Conservation (phyloP, 768 basidiomycete genomes). For the Leccinum subgranulosum region DNA sequence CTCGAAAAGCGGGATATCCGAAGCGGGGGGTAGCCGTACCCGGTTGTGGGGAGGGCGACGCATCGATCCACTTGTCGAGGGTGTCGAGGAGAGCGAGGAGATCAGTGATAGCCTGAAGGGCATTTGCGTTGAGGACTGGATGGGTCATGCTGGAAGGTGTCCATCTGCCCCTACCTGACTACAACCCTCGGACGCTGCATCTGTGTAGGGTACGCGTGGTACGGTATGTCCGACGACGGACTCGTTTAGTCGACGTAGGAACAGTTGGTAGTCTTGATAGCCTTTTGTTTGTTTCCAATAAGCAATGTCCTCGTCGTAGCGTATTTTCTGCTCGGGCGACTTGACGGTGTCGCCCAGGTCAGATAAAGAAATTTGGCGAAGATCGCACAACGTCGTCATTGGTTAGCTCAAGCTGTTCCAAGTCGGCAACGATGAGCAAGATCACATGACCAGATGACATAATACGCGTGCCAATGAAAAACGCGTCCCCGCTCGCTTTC, state of each 20-base stretch:
- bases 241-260: constrained; percentile 73
- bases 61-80: constrained; percentile 73
- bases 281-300: constrained; percentile 70
- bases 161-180: constrained; percentile 19
- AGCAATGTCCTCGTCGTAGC: constrained; percentile 67
- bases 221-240: constrained; percentile 67
- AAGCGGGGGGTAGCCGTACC: constrained; percentile 62
- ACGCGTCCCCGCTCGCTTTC: background rate
- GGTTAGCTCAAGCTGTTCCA: background rate
- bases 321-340: constrained; percentile 55
- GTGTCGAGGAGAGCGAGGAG: constrained; percentile 58
- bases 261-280: constrained; percentile 71
- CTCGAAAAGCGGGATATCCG: constrained; percentile 88
- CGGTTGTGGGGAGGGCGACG: constrained; percentile 69
- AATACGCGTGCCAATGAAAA: constrained; percentile 18
- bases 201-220: constrained; percentile 15
- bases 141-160: background rate
- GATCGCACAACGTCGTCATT: constrained; percentile 24
- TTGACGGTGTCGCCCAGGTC: constrained; percentile 13
- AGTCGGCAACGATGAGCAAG: background rate
- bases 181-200: background rate
- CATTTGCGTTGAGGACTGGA: background rate
- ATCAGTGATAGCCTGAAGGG: constrained; percentile 49
- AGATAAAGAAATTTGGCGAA: constrained; percentile 31
- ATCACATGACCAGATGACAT: constrained; percentile 24